Evolutionary conservation across 495 filamentous ascomycete species (phyloP).

Genomic region (Aspergillus asperescens): DNA sequence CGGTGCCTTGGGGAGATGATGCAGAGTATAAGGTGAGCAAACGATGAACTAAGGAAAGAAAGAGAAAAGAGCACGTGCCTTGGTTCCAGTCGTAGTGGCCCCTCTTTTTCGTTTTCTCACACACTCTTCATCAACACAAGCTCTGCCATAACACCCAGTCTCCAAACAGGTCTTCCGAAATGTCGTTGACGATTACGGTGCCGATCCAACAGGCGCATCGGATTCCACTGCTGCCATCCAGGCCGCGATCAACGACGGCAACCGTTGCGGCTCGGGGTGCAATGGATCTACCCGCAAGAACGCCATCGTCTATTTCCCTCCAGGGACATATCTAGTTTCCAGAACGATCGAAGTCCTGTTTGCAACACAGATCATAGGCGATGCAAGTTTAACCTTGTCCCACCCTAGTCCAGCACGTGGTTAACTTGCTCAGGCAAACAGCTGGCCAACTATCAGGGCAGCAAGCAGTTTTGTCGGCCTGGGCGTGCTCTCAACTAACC

Average conservation of each 20-base stretch:
- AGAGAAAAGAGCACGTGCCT: neutral
- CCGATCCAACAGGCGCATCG: slow-evolving; percentile 3
- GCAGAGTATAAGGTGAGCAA: slow-evolving; percentile 1
- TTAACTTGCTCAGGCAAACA: slow-evolving; percentile 15
- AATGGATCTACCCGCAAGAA: slow-evolving; percentile 40
- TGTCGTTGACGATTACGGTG: slow-evolving; percentile 3
- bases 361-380: slow-evolving; percentile 56
- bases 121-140: too few species aligned
- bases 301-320: slow-evolving; percentile 54
- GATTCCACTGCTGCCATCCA: slow-evolving; percentile 50
- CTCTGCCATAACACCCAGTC: neutral
- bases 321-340: slow-evolving; percentile 51
- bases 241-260: slow-evolving; percentile 44
- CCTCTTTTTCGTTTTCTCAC: too few species aligned
- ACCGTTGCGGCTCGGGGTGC: slow-evolving; percentile 41
- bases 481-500: slow-evolving; percentile 5
- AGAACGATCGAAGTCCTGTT: slow-evolving; percentile 45
- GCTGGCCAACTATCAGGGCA: slow-evolving; percentile 16
- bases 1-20: slow-evolving; percentile 2
- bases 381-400: slow-evolving; percentile 33
- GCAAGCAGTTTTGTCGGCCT: slow-evolving; percentile 9
- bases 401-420: neutral
- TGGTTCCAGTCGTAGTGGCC: neutral
- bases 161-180: slow-evolving; percentile 6
- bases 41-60: neutral